Evolutionary conservation across 441 rosid species (phyloP).

Genomic region (Erysimum pusillum): DNA sequence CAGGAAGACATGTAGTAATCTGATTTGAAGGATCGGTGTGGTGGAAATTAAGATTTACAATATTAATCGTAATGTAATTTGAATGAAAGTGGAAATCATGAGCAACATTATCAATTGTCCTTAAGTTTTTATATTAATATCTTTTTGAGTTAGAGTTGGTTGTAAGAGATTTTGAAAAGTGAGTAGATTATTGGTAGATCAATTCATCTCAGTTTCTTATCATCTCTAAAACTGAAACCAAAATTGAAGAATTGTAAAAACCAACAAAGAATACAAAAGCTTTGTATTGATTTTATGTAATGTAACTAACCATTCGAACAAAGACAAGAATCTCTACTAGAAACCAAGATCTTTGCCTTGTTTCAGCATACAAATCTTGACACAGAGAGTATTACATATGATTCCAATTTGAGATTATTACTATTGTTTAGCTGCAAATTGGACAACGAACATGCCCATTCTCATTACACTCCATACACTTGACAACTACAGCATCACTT

Average conservation of each 20-base stretch:
- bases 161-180: too few species aligned
- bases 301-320: not conserved
- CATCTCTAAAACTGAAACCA: not conserved
- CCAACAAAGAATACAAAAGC: not conserved
- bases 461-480: slow-evolving; percentile 78
- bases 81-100: too few species aligned
- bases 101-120: too few species aligned
- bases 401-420: not conserved
- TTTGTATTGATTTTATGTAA: not conserved
- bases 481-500: slow-evolving; percentile 51
- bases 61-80: too few species aligned
- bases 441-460: slow-evolving; percentile 88
- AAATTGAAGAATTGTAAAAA: not conserved
- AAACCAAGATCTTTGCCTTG: not conserved
- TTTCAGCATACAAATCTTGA: too few species aligned
- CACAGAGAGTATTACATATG: not conserved
- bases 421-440: slow-evolving; percentile 62
- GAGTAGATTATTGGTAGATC: too few species aligned
- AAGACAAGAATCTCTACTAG: not conserved
- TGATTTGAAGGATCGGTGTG: too few species aligned
- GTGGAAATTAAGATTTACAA: too few species aligned
- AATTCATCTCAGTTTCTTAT: too few species aligned
- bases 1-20: too few species aligned
- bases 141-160: too few species aligned
- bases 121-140: too few species aligned